Conservation (phyloP, 1,139 yeast species). For the Yamadazyma aaseri region DNA sequence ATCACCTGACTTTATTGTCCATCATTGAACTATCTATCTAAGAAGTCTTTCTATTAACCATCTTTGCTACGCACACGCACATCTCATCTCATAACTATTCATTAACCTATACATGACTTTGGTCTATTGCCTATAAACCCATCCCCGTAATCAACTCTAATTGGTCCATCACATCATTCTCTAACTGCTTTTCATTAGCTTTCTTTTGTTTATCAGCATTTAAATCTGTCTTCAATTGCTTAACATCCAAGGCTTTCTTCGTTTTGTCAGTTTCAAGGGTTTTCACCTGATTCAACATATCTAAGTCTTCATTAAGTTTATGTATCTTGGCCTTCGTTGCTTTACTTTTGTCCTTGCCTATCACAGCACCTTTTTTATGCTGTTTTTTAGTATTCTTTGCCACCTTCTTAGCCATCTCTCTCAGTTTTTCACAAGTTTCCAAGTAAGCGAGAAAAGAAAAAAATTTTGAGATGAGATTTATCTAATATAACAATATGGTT, state of each 20-base stretch:
- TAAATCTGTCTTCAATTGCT: conserved; percentile 41
- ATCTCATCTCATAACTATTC: background rate
- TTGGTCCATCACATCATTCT: conserved; percentile 54
- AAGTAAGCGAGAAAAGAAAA: conserved; percentile 4
- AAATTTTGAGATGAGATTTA: conserved; percentile 16
- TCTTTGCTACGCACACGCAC: background rate
- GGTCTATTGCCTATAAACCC: conserved; percentile 13
- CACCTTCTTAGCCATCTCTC: conserved; percentile 7
- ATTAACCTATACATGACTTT: background rate
- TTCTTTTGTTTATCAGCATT: conserved; percentile 38
- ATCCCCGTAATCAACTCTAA: conserved; percentile 58
- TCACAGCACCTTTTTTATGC: conserved; percentile 5
- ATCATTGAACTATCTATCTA: too few relatives aligned
- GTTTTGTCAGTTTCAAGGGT: conserved; percentile 11
- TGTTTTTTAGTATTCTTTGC: conserved; percentile 16
- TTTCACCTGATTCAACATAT: conserved; percentile 38
- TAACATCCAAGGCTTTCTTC: conserved; percentile 30
- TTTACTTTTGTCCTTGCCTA: conserved; percentile 25
- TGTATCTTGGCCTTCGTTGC: conserved; percentile 41
- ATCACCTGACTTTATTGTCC: too few relatives aligned
- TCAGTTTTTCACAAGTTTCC: conserved; percentile 4
- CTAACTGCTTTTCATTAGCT: conserved; percentile 40
- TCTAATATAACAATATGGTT: conserved; percentile 52
- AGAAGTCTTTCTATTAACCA: background rate
- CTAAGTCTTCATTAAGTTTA: conserved; percentile 41